Evolutionary conservation across 768 basidiomycete genomes (phyloP).

Genomic region (Dioszegia aurantiaca): DNA sequence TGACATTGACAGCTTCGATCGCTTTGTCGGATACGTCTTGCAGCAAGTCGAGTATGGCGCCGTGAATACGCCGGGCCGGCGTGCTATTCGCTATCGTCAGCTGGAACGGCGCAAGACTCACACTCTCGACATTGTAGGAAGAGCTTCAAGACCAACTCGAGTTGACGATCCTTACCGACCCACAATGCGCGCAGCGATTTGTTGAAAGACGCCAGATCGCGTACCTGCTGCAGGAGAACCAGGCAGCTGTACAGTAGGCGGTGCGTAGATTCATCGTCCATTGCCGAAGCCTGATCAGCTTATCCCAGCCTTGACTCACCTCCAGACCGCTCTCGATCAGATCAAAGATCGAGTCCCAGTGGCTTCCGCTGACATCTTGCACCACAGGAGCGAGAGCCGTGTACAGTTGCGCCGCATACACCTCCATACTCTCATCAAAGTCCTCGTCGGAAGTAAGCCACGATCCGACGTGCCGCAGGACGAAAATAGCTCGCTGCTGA

Average conservation of each 20-base stretch:
- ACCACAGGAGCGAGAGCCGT: slow-evolving; percentile 76
- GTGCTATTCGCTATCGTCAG: slow-evolving; percentile 52
- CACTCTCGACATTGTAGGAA: slow-evolving; percentile 54
- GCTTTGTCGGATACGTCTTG: slow-evolving; percentile 65
- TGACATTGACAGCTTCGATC: slow-evolving; percentile 59
- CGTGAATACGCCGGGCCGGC: slow-evolving; percentile 63
- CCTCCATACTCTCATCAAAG: slow-evolving; percentile 74
- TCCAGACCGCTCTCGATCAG: slow-evolving; percentile 83
- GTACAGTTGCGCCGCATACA: slow-evolving; percentile 71
- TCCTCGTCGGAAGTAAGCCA: slow-evolving; percentile 67
- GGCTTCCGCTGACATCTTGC: slow-evolving; percentile 77
- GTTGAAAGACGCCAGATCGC: slow-evolving; percentile 70
- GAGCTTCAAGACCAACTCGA: slow-evolving; percentile 64
- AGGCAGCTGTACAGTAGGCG: slow-evolving; percentile 69
- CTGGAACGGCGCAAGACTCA: slow-evolving; percentile 17
- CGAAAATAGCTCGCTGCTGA: slow-evolving; percentile 77
- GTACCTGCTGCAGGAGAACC: slow-evolving; percentile 63
- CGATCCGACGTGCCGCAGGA: slow-evolving; percentile 76
- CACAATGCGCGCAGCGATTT: slow-evolving; percentile 69
- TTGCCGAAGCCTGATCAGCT: slow-evolving; percentile 45
- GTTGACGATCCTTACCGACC: slow-evolving; percentile 59
- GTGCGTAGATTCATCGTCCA: slow-evolving; percentile 62
- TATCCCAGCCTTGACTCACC: slow-evolving; percentile 55
- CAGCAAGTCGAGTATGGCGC: slow-evolving; percentile 66
- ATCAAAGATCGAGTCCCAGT: slow-evolving; percentile 93